Percentiles rank a stretch among this genome's conserved stretches.
Conservation (phyloP, 495 filamentous ascomycete species). For the Daldinia vernicosa region DNA sequence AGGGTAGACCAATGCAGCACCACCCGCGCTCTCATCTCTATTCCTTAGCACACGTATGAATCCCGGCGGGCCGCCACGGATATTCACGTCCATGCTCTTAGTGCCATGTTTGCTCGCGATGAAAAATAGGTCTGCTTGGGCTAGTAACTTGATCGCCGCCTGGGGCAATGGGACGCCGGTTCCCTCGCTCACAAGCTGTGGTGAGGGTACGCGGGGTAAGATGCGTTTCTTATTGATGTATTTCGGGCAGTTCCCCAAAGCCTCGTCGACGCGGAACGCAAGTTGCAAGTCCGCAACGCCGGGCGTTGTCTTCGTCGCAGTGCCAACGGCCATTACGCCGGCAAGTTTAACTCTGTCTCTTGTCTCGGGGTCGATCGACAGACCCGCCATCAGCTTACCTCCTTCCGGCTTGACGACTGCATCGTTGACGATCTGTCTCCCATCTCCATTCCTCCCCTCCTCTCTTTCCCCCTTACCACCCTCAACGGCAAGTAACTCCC, state of each 20-base stretch:
- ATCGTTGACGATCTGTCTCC: conserved; percentile 25
- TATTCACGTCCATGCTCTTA: conserved; percentile 83
- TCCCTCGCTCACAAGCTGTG: conserved; percentile 57
- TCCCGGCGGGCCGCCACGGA: conserved; percentile 77
- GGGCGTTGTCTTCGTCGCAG: conserved; percentile 37
- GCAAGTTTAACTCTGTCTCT: conserved; percentile 73
- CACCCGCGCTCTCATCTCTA: conserved; percentile 48
- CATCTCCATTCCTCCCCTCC: conserved; percentile 37
- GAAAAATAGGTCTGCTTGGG: conserved; percentile 78
- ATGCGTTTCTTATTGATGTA: conserved; percentile 80
- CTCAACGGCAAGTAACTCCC: conserved; percentile 18
- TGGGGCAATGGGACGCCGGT: conserved; percentile 47
- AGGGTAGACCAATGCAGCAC: conserved; percentile 69
- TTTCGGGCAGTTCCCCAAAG: conserved; percentile 83
- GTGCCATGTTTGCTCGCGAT: conserved; percentile 69
- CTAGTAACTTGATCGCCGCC: conserved; percentile 66
- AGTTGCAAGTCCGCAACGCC: conserved; percentile 67
- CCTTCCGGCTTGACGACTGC: conserved; percentile 46
- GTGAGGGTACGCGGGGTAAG: conserved; percentile 58
- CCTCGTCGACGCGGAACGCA: conserved; percentile 71
- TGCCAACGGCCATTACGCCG: conserved; percentile 69
- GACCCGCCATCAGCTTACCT: conserved; percentile 62
- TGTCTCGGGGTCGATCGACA: conserved; percentile 73
- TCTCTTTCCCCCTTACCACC: conserved; percentile 51
- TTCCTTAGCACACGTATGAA: conserved; percentile 74